Percentiles rank a stretch among this genome's conserved stretches.
Evolutionary conservation across 352 stramenopile species (phyloP).

Genomic region (Globisporangium rhizosaccharum): DNA sequence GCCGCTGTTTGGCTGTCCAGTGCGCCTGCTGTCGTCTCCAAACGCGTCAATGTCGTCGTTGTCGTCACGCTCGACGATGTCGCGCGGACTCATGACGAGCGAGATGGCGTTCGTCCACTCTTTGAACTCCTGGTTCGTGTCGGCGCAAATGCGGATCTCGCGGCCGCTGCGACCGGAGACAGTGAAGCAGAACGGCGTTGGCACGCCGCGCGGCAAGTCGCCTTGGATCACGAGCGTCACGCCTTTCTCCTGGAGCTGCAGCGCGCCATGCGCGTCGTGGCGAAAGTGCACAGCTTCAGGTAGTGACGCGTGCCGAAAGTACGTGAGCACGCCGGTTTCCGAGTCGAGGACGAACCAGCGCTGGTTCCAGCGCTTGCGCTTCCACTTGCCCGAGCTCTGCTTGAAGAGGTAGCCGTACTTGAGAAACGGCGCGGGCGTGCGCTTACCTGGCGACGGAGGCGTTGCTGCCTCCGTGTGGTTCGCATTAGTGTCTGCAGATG

Average conservation of each 20-base stretch:
- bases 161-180: constrained; percentile 30
- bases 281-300: constrained; percentile 44
- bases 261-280: constrained; percentile 50
- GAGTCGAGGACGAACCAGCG: constrained; percentile 75
- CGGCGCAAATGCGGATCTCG: constrained; percentile 55
- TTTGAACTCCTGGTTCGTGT: constrained; percentile 64
- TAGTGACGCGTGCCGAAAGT: constrained; percentile 67
- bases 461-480: background rate
- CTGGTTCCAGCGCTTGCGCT: constrained; percentile 75
- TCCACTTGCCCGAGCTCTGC: constrained; percentile 76
- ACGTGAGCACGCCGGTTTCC: constrained; percentile 56
- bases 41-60: background rate
- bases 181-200: constrained; percentile 79
- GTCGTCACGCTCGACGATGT: constrained; percentile 1
- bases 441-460: background rate
- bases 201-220: constrained; percentile 57
- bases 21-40: no score
- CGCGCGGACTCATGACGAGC: constrained; percentile 47
- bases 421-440: constrained; percentile 13
- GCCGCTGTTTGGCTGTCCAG: no score
- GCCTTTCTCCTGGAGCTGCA: constrained; percentile 40
- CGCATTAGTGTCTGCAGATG: background rate
- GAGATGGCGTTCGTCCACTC: constrained; percentile 76
- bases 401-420: constrained; percentile 69
- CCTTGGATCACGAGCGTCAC: constrained; percentile 68